Evolutionary conservation across 768 basidiomycete species (phyloP).

Genomic region (Xerocomellus intermedius): DNA sequence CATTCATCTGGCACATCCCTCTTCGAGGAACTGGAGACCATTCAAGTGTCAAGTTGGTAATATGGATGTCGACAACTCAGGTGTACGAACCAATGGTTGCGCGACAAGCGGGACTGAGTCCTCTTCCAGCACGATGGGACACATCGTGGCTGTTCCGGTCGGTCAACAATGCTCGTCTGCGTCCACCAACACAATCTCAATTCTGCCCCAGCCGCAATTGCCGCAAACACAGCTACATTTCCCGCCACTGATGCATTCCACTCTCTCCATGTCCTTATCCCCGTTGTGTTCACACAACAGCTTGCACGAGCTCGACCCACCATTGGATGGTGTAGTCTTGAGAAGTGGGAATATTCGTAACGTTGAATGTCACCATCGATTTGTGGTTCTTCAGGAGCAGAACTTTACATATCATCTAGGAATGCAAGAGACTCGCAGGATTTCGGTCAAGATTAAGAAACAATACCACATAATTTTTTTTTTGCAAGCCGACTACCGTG

Average conservation of each 20-base stretch:
- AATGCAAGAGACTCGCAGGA: no score
- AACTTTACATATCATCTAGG: no score
- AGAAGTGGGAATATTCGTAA: no score
- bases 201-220: background rate
- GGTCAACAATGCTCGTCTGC: background rate
- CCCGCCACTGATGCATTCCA: conserved; percentile 6
- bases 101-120: conserved; percentile 34
- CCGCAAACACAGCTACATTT: no score
- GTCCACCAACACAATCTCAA: background rate
- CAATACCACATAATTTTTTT: no score
- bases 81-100: conserved; percentile 63
- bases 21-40: conserved; percentile 70
- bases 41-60: conserved; percentile 83
- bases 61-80: conserved; percentile 86
- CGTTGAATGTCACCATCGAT: no score
- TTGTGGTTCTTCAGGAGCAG: no score
- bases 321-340: no score
- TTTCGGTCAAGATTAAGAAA: no score
- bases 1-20: conserved; percentile 41
- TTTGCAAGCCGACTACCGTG: no score
- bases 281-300: conserved; percentile 3
- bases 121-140: background rate
- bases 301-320: conserved; percentile 21
- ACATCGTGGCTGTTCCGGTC: background rate
- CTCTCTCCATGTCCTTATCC: background rate